Evolutionary conservation across 1,284 basidiomycete genomes (phyloP), one percentile per base, ranked within the genome.

Genomic region (Trichosporon sp.): DNA sequence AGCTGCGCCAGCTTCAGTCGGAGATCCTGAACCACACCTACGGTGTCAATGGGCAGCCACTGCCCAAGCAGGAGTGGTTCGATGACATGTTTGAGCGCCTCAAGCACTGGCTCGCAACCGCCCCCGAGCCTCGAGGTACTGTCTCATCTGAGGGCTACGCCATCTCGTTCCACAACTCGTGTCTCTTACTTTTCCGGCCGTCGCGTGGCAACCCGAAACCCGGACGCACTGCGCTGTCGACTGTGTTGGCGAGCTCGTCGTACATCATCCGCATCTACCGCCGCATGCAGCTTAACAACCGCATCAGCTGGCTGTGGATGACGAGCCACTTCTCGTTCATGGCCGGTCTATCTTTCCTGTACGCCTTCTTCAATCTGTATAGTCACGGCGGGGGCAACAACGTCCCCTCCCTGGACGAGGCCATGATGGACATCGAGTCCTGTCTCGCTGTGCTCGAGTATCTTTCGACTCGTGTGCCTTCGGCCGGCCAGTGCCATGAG

Each of bases 291-390:
- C 66, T 79, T 44, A 81, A 78, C 72, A 79, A 81, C 69, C 71
- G 80, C 59, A 81, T 81, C 68, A 77, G 74, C 64, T 81, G 80
- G 75, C 70, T 79, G 23, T 81, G 80, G 80, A 74, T 81, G 73
- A 80, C 78, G 70, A 74, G 72, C 25, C 77, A 79, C 60, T 78
- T 75, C 60, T 73, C 74, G 19, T 79, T 81, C 70, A 77, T 78
- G 79, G 80, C 80, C 8, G 80, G 80, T 25, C 70, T 81, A 27
- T 80, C 80, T 2, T 81, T 79, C 71, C 71, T 81, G 29, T 81
- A 81, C 64, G 78, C 77, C 23, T 78, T 75, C 57, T 80, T 78
- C 75, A 81, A 81, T 69, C 73, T 81, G 37, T 77, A 81, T 63
- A 74, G 72, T 56, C 71, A 78, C 46, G 78, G 79, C n/a, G 79